phyloP scores from a whole-genome alignment of 1,139 yeast species.

The Meyerozyma athensensis region DNA sequence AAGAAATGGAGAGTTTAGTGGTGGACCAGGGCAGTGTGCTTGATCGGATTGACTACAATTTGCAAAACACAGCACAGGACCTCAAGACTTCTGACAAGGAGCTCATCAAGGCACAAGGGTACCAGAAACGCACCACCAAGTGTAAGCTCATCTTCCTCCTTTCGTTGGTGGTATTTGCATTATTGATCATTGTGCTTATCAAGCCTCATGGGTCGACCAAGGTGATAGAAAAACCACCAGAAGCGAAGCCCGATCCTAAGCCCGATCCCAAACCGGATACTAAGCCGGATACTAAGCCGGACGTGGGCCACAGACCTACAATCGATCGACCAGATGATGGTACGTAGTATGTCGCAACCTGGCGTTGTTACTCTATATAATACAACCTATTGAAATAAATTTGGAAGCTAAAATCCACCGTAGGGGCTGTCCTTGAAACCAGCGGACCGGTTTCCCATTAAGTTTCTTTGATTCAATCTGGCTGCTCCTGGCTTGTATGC shows the following conservation, averaged over 20 bases:
- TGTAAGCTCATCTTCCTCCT: slow-evolving; percentile 81
- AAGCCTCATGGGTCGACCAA: slow-evolving; percentile 47
- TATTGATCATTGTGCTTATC: slow-evolving; percentile 65
- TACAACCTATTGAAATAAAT: slow-evolving; percentile 2
- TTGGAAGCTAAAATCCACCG: slow-evolving; percentile 7
- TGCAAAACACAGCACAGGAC: slow-evolving; percentile 72
- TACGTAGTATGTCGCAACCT: background rate
- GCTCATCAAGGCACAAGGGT: slow-evolving; percentile 66
- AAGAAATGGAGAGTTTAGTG: slow-evolving; percentile 86
- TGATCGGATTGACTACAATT: slow-evolving; percentile 89
- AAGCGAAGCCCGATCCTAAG: slow-evolving; percentile 2
- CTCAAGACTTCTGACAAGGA: slow-evolving; percentile 76
- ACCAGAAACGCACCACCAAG: slow-evolving; percentile 86
- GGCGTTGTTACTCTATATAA: background rate
- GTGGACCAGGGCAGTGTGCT: slow-evolving; percentile 93
- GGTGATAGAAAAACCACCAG: slow-evolving; percentile 20
- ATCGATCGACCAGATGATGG: background rate
- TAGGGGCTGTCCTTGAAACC: slow-evolving; percentile 9
- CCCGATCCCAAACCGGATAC: slow-evolving; percentile 3
- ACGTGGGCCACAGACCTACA: background rate
- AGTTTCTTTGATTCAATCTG: slow-evolving; percentile 3
- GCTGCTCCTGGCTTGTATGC: slow-evolving; percentile 13
- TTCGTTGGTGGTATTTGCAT: slow-evolving; percentile 63
- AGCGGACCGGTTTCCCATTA: slow-evolving; percentile 4
- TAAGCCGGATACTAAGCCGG: background rate